Evolutionary conservation across 176 grass and related monocot genomes (phyloP).

Genomic region (Saccharum spontaneum): DNA sequence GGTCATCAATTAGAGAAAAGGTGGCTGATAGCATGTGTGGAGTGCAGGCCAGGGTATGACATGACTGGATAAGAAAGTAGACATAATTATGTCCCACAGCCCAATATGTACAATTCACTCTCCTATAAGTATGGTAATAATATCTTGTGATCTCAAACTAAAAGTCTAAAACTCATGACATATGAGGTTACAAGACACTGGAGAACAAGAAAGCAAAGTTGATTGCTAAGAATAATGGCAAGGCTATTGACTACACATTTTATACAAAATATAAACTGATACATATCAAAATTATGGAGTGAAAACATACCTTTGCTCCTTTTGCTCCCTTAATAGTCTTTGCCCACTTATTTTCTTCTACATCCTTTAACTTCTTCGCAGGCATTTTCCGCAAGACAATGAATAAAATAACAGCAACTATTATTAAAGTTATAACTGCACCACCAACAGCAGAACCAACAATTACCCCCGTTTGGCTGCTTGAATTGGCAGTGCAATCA

Average conservation of each 20-base stretch:
- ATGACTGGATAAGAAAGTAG: neutral
- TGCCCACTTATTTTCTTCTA: slow-evolving; percentile 97
- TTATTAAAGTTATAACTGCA: slow-evolving; percentile 53
- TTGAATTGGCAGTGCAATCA: slow-evolving; percentile 45
- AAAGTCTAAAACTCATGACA: neutral
- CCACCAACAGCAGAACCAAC: slow-evolving; percentile 83
- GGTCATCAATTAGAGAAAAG: neutral
- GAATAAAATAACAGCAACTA: slow-evolving; percentile 68
- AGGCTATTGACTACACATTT: neutral
- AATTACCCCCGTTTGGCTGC: slow-evolving; percentile 47
- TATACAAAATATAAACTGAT: neutral
- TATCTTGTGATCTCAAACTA: neutral
- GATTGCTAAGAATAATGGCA: neutral
- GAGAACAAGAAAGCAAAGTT: neutral
- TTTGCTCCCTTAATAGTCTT: slow-evolving; percentile 87
- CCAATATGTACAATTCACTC: neutral
- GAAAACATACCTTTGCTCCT: slow-evolving; percentile 69
- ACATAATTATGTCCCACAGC: neutral
- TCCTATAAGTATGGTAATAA: neutral
- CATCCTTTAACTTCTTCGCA: slow-evolving; percentile 64
- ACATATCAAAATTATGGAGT: neutral
- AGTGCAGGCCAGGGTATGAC: neutral
- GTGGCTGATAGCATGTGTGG: neutral
- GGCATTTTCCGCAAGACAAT: slow-evolving; percentile 73
- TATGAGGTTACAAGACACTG: neutral